Evolutionary conservation across 2,329 filamentous ascomycete genomes (phyloP).

Genomic region (Xenoacremonium recifei): DNA sequence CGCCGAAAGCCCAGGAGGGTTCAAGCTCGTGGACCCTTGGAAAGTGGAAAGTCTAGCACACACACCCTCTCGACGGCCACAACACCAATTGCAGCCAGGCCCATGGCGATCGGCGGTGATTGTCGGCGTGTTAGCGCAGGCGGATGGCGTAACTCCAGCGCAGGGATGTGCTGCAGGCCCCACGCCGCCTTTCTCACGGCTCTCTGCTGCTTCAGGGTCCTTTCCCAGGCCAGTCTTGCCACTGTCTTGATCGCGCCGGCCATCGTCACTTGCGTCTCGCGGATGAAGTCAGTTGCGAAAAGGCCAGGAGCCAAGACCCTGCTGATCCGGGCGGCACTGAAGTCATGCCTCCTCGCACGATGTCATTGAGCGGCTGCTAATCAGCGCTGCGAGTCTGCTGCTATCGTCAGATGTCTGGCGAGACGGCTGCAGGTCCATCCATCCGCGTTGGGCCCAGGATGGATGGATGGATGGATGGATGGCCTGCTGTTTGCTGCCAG

Average conservation of each 20-base stretch:
- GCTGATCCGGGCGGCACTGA: conserved; percentile 23
- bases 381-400: too few species aligned
- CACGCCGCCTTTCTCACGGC: not conserved
- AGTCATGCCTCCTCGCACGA: conserved; percentile 20
- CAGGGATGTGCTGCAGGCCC: conserved; percentile 1
- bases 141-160: conserved; percentile 22
- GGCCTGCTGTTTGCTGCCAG: too few species aligned
- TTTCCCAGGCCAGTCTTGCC: conserved; percentile 3
- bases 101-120: conserved; percentile 19
- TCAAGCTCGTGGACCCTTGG: too few species aligned
- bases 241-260: conserved; percentile 2
- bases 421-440: not conserved
- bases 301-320: conserved; percentile 18
- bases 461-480: too few species aligned
- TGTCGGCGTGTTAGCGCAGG: conserved; percentile 20
- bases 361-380: too few species aligned
- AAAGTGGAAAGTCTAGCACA: too few species aligned
- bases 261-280: not conserved
- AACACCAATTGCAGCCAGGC: too few species aligned
- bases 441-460: too few species aligned
- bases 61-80: too few species aligned
- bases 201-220: conserved; percentile 19
- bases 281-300: conserved; percentile 1
- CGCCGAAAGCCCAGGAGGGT: too few species aligned
- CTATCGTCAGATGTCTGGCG: not conserved